A percentile compares a stretch with the other conserved stretches of the same genome.
phyloP scores from a whole-genome alignment of 2,329 filamentous ascomycete genomes.

The Fusarium duplospermum region DNA sequence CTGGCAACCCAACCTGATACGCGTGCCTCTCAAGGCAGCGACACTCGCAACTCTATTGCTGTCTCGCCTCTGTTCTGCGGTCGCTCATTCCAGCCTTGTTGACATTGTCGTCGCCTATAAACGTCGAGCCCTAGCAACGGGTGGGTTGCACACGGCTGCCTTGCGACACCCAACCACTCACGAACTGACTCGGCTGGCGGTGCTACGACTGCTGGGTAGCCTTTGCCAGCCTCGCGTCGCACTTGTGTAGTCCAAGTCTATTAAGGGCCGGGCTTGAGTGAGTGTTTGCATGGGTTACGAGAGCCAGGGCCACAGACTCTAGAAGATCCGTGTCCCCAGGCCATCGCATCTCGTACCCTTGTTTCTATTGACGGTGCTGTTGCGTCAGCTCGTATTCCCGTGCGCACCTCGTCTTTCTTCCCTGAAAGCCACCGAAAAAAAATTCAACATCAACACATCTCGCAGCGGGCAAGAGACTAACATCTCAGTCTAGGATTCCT shows the following conservation, averaged over 20 bases:
- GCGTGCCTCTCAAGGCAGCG: constrained; percentile 5
- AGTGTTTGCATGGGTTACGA: constrained; percentile 32
- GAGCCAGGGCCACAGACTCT: constrained; percentile 18
- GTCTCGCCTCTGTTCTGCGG: constrained; percentile 21
- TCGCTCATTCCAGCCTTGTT: constrained; percentile 39
- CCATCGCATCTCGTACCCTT: constrained; percentile 24
- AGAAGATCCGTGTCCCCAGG: constrained; percentile 25
- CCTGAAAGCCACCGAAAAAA: neutral
- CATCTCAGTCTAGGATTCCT: constrained; percentile 12
- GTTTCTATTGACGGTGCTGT: constrained; percentile 24
- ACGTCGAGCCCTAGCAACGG: constrained; percentile 30
- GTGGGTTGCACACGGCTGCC: constrained; percentile 30
- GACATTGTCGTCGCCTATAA: constrained; percentile 17
- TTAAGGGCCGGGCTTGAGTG: constrained; percentile 31
- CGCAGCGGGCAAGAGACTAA: constrained; percentile 16
- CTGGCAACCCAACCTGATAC: constrained; percentile 13
- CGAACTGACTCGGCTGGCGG: constrained; percentile 25
- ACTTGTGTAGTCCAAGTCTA: constrained; percentile 32
- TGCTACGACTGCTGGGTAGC: constrained; percentile 27
- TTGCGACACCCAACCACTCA: constrained; percentile 22
- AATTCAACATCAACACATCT: constrained; percentile 8
- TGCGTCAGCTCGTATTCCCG: constrained; percentile 45
- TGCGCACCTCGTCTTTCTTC: constrained; percentile 20
- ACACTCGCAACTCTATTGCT: constrained; percentile 29
- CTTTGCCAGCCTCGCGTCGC: constrained; percentile 38